Base-by-base conservation (phyloP, 106 monocot genomes). In the Dioscorea zingiberensis region DNA sequence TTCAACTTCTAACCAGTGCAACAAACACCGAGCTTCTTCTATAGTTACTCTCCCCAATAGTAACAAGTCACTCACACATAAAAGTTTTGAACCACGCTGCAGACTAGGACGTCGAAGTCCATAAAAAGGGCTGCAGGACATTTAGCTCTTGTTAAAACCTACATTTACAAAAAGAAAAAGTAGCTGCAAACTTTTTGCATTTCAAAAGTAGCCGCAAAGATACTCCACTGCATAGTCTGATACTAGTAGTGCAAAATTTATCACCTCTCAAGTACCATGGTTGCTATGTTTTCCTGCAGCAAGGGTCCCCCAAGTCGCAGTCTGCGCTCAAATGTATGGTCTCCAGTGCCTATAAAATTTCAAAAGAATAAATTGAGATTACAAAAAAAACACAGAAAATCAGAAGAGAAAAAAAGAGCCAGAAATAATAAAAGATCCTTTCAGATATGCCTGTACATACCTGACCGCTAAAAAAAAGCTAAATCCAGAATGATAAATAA, bases 241-340 rank as follows among this genome's bases (percentile, higher is more conserved):
- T 13, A 38, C 0, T 44, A 46, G 5, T 19, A 8, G 13, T 17
- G 6, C 21, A 48, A 11, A n/a, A 30, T 48, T 24, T 13, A 67
- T 75, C 47, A 98, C 98, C 98, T 93, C 81, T 98, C 98, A 67
- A 98, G 93, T 13, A 98, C 98, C 93, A 98, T 86, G 47, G 93
- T 98, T 66, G 98, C 98, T 66, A 98, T 89, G 32, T 98, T 98
- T 66, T 98, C 67, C 68, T 98, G 89, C 64, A 98, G 55, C 56
- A 98, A 74, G 6, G 98, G 98, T n/a, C 75, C 98, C 68, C 93
- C 98, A 78, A 98, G 98, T 25, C 88, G 85, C 68, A 98, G 69
- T 38, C 98, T 81, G 32, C 98, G 64, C 65, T 94, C 89, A 78
- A 84, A 98, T 63, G 93, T 78, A 67, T 98, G 98, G 64, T 98